Base-by-base conservation (phyloP, 371 early-diverging fungal species). In the Massospora cicadina region DNA sequence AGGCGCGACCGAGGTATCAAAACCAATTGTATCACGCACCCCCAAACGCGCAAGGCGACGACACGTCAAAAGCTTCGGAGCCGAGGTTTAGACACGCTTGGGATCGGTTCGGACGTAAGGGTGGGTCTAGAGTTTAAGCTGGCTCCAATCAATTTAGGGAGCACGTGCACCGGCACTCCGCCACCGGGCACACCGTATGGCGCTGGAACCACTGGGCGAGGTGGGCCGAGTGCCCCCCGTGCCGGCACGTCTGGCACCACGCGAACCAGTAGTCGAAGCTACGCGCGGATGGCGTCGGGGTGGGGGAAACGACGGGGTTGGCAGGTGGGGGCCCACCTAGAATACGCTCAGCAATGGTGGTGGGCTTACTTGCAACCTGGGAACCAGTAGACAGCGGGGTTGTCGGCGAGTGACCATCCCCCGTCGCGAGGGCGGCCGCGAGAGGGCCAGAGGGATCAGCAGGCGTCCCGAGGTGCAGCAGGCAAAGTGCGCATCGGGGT, bases 171-270 rank as follows among this genome's bases (percentile, higher is more conserved):
- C 73, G 72, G 71, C 97, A 96, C 55, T 87, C 89, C 23, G 90
- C 82, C 17, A 95, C 91, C 24, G 97, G 95, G 71, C 97, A 96
- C 53, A 75, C 79, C 1, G 73, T 67, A 71, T 93, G 91, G 0
- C 79, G 82, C 64, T 77, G 75, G 70, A 96, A 96, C 97, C 97
- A 96, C 33, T 86, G 81, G 58, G 80, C 72, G 72, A 97, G 80
- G 69, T 95, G 97, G 27, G 77, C 72, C 1, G 90, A 84, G 70
- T 97, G 97, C 1, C 97, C 97, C 27, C 97, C 97, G 73, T 97
- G 97, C 2, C 90, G 79, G 72, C 97, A 97, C 17, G 88, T 86
- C 71, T 93, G 94, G 71, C 97, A 97, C 97, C 97, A 97, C 12
- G 92, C 93, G 71, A 95, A 97, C 95, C 95, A 97, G 54, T 81